Base-by-base conservation (phyloP, 192 early-diverging fungal species). In the Linnemannia exigua region DNA sequence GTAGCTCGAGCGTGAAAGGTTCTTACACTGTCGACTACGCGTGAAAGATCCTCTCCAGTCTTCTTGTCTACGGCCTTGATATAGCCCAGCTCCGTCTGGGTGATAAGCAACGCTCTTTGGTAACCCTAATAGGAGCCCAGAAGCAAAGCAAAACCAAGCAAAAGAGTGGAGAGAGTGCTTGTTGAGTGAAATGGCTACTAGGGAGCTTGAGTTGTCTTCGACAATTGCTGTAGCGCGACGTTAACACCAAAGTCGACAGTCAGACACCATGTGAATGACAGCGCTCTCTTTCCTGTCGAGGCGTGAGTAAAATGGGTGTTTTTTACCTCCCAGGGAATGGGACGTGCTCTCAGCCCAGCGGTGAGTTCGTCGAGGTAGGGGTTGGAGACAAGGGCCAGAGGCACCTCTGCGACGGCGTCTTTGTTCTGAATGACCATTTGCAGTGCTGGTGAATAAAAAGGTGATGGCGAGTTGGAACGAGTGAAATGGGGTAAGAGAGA, bases 251-350 rank as follows among this genome's bases (percentile, higher is more conserved):
- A 63, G 58, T 31, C 58, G 58, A 63, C 28, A 63, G 58, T 3
- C 3, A 9, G 58, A 14, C 22, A 41, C 5, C 8, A 14, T 28
- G 46, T 31, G 25, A 74, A 31, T 63, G 58, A 50, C n/a, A n/a
- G 48, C 15, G 52, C 28, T 7, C 17, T 36, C 28, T 54, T 3
- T 67, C 54, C 35, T 47, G 1, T 71, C 17, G 38, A 25, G 8
- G 22, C 31, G n/a, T 67, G 68, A 54, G 48, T 75, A 46, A 44
- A 54, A 22, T 28, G 41, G 17, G 46, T 75, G 44, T 19, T 58
- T 68, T 1, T 61, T 87, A 96, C 96, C 94, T 99, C 97, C 98
- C 98, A 99, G 1, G 97, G 96, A 84, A 98, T 96, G 31, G 95
- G 93, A 80, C 94, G 93, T 35, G 91, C 91, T 41, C 96, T 91